Base-by-base conservation (phyloP, 225 moss, liverwort and hornwort genomes). In the Marchantia paleacea region DNA sequence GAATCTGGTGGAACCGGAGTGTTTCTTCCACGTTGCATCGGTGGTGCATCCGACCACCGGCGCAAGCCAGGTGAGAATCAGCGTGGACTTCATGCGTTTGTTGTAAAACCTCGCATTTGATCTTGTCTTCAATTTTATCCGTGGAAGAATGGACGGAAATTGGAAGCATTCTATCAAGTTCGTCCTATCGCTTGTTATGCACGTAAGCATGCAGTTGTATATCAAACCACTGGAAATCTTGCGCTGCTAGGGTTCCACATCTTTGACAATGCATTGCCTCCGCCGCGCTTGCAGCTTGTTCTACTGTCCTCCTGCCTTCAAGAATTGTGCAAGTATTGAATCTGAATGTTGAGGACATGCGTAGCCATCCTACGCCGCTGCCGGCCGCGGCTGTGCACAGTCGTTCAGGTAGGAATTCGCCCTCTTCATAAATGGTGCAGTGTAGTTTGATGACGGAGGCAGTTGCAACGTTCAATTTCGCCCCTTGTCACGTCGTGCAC, bases 1-100 rank as follows among this genome's bases (percentile, higher is more conserved):
- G 94, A 96, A 51, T 91, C 96, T 0, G 84, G 89, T 15, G 96
- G 96, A 28, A 96, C 96, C 0, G 96, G 96, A 55, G 96, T 96
- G 0, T 96, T 94, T n/a, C 85, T 96, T 51, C 96, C 96, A 10
- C 85, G 96, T 49, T 88, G 89, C 16, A 84, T 89, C 4, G 84
- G 87, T 18, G 80, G 78, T 18, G 84, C 72, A 16, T 68, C 78
- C 12, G 94, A 94, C 6, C 75, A 80, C 5, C 87, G 89, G 51
- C 88, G 92, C 8, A 92, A 91, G 54, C 85, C 85, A 81, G 93
- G 95, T 95, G 47, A 80, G 24, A 3, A 10, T 16, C 26, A 11
- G 0, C 12, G 0, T 3, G 55, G 8, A 55, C 55, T 15, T 8
- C 15, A 8, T 15, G 8, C 55, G 10, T 8, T 15, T 8, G 8